Evolutionary conservation across 495 filamentous ascomycete species (phyloP), one percentile per base, ranked within the genome.

Genomic region (Melanomma pulvis-pyrius): DNA sequence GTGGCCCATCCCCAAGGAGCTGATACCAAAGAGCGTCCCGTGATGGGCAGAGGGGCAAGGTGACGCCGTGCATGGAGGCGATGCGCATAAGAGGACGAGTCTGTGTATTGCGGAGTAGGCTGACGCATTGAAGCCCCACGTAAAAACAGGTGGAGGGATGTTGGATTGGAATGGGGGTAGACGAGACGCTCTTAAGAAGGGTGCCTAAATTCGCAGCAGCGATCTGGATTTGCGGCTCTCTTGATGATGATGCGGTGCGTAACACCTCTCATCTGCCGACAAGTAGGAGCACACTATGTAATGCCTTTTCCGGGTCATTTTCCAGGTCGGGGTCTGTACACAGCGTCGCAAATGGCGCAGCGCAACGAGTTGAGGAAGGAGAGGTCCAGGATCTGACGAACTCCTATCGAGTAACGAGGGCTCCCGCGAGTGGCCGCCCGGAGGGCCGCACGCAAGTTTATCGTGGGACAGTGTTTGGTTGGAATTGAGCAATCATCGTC

Each of bases 371-470:
- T 15, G 39, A 44, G 39, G 30, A 34, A 34, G 12, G 30, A 34
- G 30, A 12, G 30, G 30, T 34, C 44, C 15, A 7, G 17, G 12
- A 57, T 46, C 58, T 61, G 64, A 63, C 59, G 29, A 39, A 24
- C 63, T 71, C 59, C 13, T 56, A 71, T 71, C 68, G 60, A 71
- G 68, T 71, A 71, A 71, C 47, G 34, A 41, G 15, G 11, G 24
- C 15, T 26, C 26, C 17, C 22, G 48, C 17, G 22, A 59, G 28
- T 56, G 64, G 59, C 26, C 39, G 12, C 28, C 19, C n/a, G 12
- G 29, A 28, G 12, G 17, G 21, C 24, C 32, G 32, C 32, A 64
- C 44, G 63, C 63, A 63, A 19, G 22, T 9, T 67, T 63, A 71
- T 71, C 68, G 68, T 48, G 28, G 53, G 21, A 17, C 28, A 22